Evolutionary conservation across 2,329 filamentous ascomycete species (phyloP).

Genomic region (Colletotrichum kahawae): DNA sequence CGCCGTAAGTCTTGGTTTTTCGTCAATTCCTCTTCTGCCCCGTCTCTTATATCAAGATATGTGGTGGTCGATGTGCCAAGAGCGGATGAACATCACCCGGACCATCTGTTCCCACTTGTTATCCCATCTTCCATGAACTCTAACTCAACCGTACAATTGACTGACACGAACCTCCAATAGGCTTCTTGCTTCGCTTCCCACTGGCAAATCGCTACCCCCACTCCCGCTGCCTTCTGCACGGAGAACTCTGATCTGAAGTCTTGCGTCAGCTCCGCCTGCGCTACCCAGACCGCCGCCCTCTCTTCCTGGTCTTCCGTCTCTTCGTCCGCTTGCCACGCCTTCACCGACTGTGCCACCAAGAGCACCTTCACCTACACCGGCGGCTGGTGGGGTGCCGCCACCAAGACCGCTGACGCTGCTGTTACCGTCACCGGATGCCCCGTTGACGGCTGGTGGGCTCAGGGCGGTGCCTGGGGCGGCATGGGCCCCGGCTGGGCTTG

Average conservation of each 20-base stretch:
- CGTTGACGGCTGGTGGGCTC: slow-evolving; percentile 28
- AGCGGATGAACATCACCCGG: not conserved
- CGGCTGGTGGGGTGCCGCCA: slow-evolving; percentile 19
- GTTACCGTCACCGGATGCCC: slow-evolving; percentile 30
- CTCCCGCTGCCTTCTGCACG: slow-evolving; percentile 27
- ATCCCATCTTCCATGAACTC: not conserved
- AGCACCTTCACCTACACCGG: slow-evolving; percentile 31
- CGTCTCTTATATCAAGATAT: not conserved
- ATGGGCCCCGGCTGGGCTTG: slow-evolving; percentile 26
- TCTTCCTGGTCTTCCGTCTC: slow-evolving; percentile 25
- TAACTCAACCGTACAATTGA: not conserved
- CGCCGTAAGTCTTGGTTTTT: not conserved
- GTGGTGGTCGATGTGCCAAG: not conserved
- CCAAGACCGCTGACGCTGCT: not conserved
- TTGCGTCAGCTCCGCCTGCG: slow-evolving; percentile 27
- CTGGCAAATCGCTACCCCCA: slow-evolving; percentile 26
- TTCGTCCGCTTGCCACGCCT: slow-evolving; percentile 26
- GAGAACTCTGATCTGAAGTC: slow-evolving; percentile 15
- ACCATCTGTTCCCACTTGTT: not conserved
- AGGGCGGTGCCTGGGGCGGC: slow-evolving; percentile 22
- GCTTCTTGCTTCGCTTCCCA: slow-evolving; percentile 29
- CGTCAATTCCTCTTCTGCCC: not conserved
- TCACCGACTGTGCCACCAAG: slow-evolving; percentile 23
- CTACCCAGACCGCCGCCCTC: slow-evolving; percentile 21
- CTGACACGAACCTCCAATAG: slow-evolving; percentile 2